Evolutionary conservation across 495 filamentous ascomycete species (phyloP).

Genomic region (Aspergillus affinis): DNA sequence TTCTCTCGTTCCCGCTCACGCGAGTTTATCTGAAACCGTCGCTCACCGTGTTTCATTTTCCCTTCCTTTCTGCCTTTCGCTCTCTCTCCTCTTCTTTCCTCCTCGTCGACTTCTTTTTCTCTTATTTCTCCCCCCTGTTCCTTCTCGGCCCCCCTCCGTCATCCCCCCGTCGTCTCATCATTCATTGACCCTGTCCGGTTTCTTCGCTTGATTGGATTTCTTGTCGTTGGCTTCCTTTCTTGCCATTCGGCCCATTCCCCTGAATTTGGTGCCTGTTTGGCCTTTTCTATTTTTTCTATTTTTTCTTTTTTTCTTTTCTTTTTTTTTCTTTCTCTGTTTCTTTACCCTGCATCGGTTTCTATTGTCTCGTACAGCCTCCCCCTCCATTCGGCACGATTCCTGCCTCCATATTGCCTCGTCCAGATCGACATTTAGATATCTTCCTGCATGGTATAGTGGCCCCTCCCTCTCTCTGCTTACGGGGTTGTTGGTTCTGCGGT

Average conservation of each 20-base stretch:
- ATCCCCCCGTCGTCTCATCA: not conserved
- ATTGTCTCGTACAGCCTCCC: not conserved
- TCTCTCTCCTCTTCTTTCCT: not conserved
- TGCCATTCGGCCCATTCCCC: not conserved
- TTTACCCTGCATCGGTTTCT: not conserved
- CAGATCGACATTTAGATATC: not conserved
- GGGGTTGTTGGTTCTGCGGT: not conserved
- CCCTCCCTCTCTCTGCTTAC: not conserved
- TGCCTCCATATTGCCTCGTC: not conserved
- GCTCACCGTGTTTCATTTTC: constrained; percentile 4
- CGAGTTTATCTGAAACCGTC: constrained; percentile 1
- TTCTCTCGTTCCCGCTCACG: too few species aligned
- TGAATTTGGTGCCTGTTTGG: not conserved
- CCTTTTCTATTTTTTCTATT: not conserved
- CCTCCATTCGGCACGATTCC: not conserved
- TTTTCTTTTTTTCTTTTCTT: not conserved
- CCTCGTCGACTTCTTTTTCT: not conserved
- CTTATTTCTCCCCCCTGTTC: not conserved
- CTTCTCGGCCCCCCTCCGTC: not conserved
- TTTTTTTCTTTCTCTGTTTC: not conserved
- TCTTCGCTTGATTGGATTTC: not conserved
- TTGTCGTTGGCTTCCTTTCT: not conserved
- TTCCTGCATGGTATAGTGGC: not conserved
- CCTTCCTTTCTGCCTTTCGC: not conserved
- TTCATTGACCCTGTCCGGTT: not conserved